Conservation (phyloP, 805 yeast genomes). For the Debaryomyces maramus region DNA sequence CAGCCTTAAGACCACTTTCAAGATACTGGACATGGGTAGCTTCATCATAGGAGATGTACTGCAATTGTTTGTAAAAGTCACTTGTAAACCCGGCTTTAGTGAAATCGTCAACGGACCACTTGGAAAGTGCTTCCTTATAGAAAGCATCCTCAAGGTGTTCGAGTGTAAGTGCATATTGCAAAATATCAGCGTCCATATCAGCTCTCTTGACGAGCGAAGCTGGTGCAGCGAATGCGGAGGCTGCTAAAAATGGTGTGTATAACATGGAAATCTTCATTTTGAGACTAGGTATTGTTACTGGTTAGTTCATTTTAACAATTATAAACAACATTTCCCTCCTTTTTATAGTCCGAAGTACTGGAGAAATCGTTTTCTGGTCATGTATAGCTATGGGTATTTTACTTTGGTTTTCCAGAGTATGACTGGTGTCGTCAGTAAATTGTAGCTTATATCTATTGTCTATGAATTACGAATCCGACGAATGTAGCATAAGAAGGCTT, state of each 20-base stretch:
- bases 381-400: no score
- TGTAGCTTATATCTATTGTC: no score
- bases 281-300: no score
- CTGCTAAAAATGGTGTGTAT: background rate
- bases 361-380: no score
- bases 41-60: constrained; percentile 1
- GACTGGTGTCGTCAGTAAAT: no score
- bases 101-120: constrained; percentile 2
- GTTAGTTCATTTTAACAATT: no score
- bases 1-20: constrained; percentile 2
- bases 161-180: constrained; percentile 2
- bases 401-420: no score
- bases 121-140: constrained; percentile 1
- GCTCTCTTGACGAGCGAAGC: background rate
- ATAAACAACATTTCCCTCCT: no score
- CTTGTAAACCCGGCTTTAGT: background rate
- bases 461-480: no score
- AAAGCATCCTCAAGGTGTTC: constrained; percentile 2
- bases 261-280: background rate
- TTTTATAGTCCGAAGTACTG: no score
- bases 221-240: background rate
- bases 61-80: background rate
- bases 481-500: no score
- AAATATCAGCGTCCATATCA: constrained; percentile 1
- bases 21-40: constrained; percentile 1